Conservation (phyloP, 208 protist species). For the Trypanosoma conorhini region DNA sequence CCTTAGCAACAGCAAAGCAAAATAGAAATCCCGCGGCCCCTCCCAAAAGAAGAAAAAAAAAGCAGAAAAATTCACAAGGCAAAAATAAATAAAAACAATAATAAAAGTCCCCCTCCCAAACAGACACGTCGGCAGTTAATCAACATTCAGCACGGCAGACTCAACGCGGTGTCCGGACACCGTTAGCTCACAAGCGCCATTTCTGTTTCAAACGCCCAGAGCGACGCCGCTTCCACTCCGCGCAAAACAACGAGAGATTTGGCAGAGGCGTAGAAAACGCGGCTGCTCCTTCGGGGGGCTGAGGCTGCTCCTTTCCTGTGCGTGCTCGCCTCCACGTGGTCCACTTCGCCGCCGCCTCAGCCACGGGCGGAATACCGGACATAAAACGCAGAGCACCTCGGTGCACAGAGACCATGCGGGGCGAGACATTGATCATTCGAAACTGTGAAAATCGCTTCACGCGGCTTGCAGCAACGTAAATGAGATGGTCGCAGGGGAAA, state of each 20-base stretch:
- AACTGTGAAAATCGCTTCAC: constrained; percentile 73
- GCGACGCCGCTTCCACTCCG: constrained; percentile 29
- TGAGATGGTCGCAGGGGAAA: constrained; percentile 85
- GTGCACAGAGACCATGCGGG: constrained; percentile 71
- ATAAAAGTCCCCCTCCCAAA: no score
- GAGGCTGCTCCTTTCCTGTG: neutral
- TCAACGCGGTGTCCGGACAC: neutral
- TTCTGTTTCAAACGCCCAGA: constrained; percentile 3
- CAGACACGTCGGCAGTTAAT: no score
- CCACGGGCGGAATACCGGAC: constrained; percentile 29
- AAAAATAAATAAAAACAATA: constrained; percentile 9
- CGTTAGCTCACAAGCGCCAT: neutral
- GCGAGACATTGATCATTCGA: constrained; percentile 73
- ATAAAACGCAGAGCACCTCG: constrained; percentile 62
- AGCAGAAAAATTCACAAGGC: constrained; percentile 23
- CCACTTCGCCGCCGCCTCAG: constrained; percentile 31
- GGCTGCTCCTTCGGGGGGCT: neutral
- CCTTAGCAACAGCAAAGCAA: constrained; percentile 1
- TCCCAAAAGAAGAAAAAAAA: constrained; percentile 6
- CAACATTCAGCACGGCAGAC: no score
- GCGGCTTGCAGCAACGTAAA: constrained; percentile 88
- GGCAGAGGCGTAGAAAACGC: neutral
- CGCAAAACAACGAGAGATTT: constrained; percentile 17
- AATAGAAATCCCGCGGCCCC: neutral
- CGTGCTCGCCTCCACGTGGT: constrained; percentile 26